Percentiles rank a stretch among this genome's conserved stretches.
Evolutionary conservation across 352 stramenopile species (phyloP).

Genomic region (Globisporangium yorkense): DNA sequence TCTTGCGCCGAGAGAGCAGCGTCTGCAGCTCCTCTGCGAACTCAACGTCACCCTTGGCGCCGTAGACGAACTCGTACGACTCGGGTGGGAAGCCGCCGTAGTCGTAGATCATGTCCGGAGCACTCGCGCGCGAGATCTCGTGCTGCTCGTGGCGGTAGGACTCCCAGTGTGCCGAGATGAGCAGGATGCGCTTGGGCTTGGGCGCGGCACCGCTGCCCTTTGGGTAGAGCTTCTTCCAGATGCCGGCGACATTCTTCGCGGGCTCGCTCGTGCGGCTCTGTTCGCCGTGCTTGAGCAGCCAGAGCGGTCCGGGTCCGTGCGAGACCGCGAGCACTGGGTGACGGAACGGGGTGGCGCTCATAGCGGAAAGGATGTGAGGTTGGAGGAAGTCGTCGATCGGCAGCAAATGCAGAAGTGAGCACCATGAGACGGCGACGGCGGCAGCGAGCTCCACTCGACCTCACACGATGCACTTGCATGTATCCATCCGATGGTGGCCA

Average conservation of each 20-base stretch:
- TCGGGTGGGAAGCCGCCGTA: constrained; percentile 85
- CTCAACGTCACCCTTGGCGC: constrained; percentile 49
- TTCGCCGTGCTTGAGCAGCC: constrained; percentile 45
- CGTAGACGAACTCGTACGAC: constrained; percentile 79
- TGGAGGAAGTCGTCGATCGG: neutral
- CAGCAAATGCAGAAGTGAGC: neutral
- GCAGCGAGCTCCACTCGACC: no score
- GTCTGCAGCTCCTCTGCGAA: constrained; percentile 62
- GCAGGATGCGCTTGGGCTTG: constrained; percentile 61
- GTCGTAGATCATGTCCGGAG: constrained; percentile 76
- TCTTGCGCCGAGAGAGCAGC: constrained; percentile 47
- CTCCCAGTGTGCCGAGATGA: constrained; percentile 88
- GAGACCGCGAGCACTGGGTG: constrained; percentile 48
- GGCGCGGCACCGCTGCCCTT: constrained; percentile 13
- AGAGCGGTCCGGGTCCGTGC: constrained; percentile 57
- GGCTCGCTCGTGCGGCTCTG: constrained; percentile 27
- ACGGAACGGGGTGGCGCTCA: constrained; percentile 7
- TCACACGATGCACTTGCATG: no score
- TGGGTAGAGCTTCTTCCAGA: constrained; percentile 46
- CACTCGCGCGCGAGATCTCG: constrained; percentile 48
- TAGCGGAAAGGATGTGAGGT: neutral
- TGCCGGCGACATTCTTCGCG: constrained; percentile 30
- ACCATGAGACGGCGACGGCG: no score
- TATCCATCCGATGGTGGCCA: no score
- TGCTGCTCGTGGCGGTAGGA: constrained; percentile 22